Percentiles rank a stretch among this genome's conserved stretches.
Evolutionary conservation across 208 protist species (phyloP).

Genomic region (Trypanosoma grayi): DNA sequence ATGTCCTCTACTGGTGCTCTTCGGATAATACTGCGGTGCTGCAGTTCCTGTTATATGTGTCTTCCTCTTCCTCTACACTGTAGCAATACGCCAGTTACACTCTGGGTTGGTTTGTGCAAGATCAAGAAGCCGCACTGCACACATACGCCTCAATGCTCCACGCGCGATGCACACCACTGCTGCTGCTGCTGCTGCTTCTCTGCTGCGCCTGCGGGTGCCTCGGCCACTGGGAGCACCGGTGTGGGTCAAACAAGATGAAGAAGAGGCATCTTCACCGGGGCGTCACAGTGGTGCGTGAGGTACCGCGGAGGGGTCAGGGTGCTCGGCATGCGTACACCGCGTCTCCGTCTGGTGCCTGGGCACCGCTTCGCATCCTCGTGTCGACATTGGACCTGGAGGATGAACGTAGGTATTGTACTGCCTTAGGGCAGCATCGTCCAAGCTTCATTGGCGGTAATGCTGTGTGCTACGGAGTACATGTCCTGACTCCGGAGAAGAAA

Average conservation of each 20-base stretch:
- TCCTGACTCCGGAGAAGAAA: not conserved
- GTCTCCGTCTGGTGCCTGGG: conserved; percentile 9
- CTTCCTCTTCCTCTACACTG: no score
- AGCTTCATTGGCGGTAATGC: conserved; percentile 17
- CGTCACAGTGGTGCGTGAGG: not conserved
- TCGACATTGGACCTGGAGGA: conserved; percentile 32
- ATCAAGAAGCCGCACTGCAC: no score
- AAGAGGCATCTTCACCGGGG: not conserved
- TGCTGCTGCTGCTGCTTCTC: not conserved
- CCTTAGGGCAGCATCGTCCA: conserved; percentile 12
- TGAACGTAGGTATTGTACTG: conserved; percentile 32
- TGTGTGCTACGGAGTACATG: not conserved
- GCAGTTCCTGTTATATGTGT: no score
- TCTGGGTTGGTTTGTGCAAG: no score
- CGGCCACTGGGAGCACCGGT: not conserved
- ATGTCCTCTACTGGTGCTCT: no score
- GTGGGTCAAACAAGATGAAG: not conserved
- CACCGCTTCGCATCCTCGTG: conserved; percentile 37
- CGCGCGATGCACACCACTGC: not conserved
- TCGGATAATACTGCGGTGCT: no score
- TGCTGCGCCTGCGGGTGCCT: not conserved
- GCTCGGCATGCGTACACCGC: not conserved
- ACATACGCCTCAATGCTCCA: not conserved
- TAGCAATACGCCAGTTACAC: no score
- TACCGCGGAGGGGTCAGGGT: not conserved